Evolutionary conservation across 2,329 filamentous ascomycete genomes (phyloP).

Genomic region (Colletotrichum australisinense): DNA sequence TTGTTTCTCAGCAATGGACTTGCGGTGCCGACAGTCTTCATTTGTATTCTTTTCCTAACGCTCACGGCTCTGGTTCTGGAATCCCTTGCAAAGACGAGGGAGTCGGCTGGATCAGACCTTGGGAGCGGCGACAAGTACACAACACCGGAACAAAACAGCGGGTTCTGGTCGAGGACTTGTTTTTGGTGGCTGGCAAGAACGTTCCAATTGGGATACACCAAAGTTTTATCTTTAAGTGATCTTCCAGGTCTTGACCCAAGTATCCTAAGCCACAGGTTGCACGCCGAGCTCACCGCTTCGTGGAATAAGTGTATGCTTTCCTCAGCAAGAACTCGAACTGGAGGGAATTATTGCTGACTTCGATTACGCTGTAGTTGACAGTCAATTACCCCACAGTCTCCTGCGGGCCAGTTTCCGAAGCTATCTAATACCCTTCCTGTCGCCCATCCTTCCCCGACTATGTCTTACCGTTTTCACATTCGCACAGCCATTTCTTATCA

Average conservation of each 20-base stretch:
- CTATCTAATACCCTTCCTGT: conserved; percentile 37
- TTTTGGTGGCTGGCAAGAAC: conserved; percentile 22
- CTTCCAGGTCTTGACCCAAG: conserved; percentile 8
- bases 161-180: conserved; percentile 26
- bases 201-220: conserved; percentile 10
- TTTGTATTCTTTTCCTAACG: not conserved
- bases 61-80: not conserved
- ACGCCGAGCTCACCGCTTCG: not conserved
- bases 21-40: not conserved
- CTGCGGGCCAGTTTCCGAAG: conserved; percentile 29
- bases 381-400: conserved; percentile 32
- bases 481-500: conserved; percentile 45
- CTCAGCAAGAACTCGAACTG: not conserved
- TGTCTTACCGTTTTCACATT: conserved; percentile 43
- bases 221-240: conserved; percentile 12
- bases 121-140: not conserved
- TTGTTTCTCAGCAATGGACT: not conserved
- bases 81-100: conserved; percentile 1
- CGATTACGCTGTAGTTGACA: conserved; percentile 32
- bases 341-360: not conserved
- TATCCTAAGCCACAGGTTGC: not conserved
- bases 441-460: conserved; percentile 40
- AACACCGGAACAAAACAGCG: conserved; percentile 13
- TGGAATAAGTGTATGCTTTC: conserved; percentile 37
- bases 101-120: not conserved